A percentile compares a stretch with the other conserved stretches of the same genome.
These are phyloP conservation scores for Oryza longistaminata DNA, from an alignment of 176 grass and related monocot genomes.

Conservation along the genomic window DNA sequence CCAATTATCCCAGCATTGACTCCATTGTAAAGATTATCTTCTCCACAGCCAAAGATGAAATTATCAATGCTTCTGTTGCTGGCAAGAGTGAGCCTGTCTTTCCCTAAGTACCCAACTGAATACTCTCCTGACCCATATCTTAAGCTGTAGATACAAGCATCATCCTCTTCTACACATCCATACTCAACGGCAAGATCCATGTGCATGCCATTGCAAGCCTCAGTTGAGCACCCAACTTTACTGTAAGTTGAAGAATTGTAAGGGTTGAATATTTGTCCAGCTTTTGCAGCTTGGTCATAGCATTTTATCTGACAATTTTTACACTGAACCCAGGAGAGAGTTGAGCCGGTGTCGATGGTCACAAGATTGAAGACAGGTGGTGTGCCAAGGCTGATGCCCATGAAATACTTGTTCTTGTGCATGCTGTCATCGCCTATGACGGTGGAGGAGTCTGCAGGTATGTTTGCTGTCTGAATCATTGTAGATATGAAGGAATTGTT, in stretches of 20 bases:
- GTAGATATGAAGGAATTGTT: constrained; percentile 17
- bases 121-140: constrained; percentile 37
- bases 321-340: constrained; percentile 46
- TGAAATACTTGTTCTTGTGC: constrained; percentile 34
- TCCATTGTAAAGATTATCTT: not conserved
- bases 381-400: constrained; percentile 40
- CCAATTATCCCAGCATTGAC: constrained; percentile 1
- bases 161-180: constrained; percentile 28
- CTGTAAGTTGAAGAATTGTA: constrained; percentile 22
- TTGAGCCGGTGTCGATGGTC: constrained; percentile 44
- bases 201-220: not conserved
- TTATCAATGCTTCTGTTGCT: not conserved
- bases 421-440: constrained; percentile 18
- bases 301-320: not conserved
- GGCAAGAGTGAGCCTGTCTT: constrained; percentile 31
- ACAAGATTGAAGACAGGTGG: constrained; percentile 42
- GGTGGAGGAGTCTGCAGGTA: constrained; percentile 15
- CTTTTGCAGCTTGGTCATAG: not conserved
- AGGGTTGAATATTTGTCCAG: constrained; percentile 5
- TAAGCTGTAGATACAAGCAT: constrained; percentile 36
- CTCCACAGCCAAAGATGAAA: constrained; percentile 41
- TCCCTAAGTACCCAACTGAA: not conserved
- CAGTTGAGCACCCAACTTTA: not conserved
- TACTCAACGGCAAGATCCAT: not conserved
- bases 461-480: not conserved